Conservation (phyloP, 768 basidiomycete genomes). For the Rubroboletus satanas region DNA sequence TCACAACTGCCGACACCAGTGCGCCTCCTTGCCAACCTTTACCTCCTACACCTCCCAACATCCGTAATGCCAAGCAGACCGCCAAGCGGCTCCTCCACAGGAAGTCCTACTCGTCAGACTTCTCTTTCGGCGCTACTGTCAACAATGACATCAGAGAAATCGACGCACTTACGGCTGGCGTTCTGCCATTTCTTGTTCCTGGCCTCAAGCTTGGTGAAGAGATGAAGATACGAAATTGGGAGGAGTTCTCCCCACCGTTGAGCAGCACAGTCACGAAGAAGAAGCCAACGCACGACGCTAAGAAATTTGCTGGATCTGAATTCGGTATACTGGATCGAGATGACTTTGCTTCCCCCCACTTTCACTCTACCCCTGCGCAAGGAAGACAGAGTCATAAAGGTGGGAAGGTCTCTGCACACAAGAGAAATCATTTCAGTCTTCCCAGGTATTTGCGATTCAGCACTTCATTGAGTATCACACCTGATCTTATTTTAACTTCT, state of each 20-base stretch:
- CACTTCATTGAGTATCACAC: too few relatives aligned
- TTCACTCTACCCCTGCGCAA: conserved; percentile 60
- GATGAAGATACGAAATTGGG: conserved; percentile 49
- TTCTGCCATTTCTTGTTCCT: conserved; percentile 64
- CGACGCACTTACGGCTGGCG: conserved; percentile 64
- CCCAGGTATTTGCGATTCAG: conserved; percentile 41
- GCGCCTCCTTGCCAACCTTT: conserved; percentile 63
- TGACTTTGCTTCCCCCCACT: conserved; percentile 53
- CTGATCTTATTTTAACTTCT: not conserved
- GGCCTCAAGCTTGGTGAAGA: conserved; percentile 56
- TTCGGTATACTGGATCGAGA: conserved; percentile 29
- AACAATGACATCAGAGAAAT: conserved; percentile 56
- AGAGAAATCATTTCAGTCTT: conserved; percentile 61
- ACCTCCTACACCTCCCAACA: conserved; percentile 71
- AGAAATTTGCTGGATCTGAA: conserved; percentile 16
- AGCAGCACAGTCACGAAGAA: conserved; percentile 36
- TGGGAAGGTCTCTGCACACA: conserved; percentile 51
- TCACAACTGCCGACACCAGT: conserved; percentile 35
- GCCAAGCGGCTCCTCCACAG: conserved; percentile 52
- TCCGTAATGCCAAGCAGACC: conserved; percentile 48
- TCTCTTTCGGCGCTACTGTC: conserved; percentile 55
- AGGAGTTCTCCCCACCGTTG: conserved; percentile 38
- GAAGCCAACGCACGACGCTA: conserved; percentile 23
- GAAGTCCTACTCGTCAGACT: conserved; percentile 62
- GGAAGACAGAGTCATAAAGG: conserved; percentile 29